Evolutionary conservation across 2,329 filamentous ascomycete species (phyloP).

Genomic region (Westerdykella ornata): DNA sequence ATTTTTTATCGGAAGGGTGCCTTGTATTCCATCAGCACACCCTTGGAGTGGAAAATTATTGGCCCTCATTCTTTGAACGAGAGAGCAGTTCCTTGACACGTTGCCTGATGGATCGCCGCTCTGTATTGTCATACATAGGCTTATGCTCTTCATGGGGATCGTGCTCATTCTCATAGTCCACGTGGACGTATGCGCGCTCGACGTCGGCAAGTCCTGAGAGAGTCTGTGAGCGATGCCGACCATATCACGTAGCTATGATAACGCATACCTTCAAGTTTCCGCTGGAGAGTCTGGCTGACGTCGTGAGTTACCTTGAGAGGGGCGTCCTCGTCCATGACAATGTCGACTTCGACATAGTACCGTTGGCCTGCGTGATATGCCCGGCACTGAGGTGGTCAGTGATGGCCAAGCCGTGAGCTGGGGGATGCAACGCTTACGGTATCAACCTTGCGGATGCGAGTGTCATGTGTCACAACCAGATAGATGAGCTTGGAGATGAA

Average conservation of each 20-base stretch:
- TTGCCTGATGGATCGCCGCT: conserved; percentile 29
- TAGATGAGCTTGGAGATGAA: conserved; percentile 53
- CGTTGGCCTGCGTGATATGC: conserved; percentile 57
- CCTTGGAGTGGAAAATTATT: neutral
- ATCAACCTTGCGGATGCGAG: conserved; percentile 52
- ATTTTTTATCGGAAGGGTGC: too few relatives aligned
- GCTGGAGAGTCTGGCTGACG: conserved; percentile 53
- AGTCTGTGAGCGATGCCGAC: conserved; percentile 3
- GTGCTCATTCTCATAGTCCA: conserved; percentile 43
- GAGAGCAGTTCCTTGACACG: conserved; percentile 24
- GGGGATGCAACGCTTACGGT: conserved; percentile 34
- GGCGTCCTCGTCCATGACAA: conserved; percentile 52
- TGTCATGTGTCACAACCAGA: conserved; percentile 50
- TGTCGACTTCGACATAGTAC: conserved; percentile 57
- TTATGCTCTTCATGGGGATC: conserved; percentile 38
- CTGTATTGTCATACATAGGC: conserved; percentile 32
- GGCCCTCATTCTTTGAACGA: conserved; percentile 18
- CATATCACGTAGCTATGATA: neutral
- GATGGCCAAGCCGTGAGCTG: neutral
- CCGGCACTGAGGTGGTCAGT: conserved; percentile 38
- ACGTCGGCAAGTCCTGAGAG: conserved; percentile 33
- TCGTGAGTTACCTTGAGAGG: conserved; percentile 54
- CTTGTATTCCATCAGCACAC: too few relatives aligned
- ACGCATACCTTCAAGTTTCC: conserved; percentile 51
- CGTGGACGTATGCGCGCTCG: conserved; percentile 45